phyloP scores from a whole-genome alignment of 2,329 filamentous ascomycete genomes.

The Colletotrichum lentis region DNA sequence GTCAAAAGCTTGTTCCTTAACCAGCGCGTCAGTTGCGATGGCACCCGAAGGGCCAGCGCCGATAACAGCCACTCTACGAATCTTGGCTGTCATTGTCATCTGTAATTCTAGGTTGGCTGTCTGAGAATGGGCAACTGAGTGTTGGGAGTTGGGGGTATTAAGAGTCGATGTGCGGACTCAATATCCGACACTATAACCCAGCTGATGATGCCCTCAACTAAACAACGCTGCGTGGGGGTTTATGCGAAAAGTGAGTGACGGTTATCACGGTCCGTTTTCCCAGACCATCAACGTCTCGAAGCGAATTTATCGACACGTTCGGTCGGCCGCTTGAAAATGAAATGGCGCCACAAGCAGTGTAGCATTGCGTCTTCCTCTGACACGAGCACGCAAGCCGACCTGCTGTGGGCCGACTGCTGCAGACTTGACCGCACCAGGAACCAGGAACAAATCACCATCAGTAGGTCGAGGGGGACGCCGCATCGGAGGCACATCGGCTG shows the following conservation, averaged over 20 bases:
- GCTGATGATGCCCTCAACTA: no score
- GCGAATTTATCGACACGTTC: slow-evolving; percentile 5
- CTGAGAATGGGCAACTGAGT: no score
- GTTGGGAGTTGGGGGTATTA: background rate
- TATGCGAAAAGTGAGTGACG: background rate
- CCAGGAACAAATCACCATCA: slow-evolving; percentile 1
- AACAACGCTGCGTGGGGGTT: background rate
- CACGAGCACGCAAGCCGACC: slow-evolving; percentile 29
- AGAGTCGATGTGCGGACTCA: background rate
- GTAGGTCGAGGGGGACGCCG: background rate
- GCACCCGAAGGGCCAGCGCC: slow-evolving; percentile 66
- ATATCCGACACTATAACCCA: background rate
- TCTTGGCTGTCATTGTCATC: slow-evolving; percentile 12
- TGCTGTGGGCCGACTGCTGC: slow-evolving; percentile 14
- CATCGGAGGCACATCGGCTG: slow-evolving; percentile 1
- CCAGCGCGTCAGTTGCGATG: slow-evolving; percentile 65
- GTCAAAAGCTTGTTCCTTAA: slow-evolving; percentile 63
- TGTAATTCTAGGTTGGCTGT: background rate
- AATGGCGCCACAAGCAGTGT: slow-evolving; percentile 25
- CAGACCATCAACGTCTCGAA: background rate
- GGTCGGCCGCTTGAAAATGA: background rate
- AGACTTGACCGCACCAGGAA: slow-evolving; percentile 4
- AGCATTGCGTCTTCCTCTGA: slow-evolving; percentile 30
- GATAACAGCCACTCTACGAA: slow-evolving; percentile 59
- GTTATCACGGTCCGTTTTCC: no score